Conservation (phyloP, 2,329 filamentous ascomycete species). For the Aspergillus candidus region DNA sequence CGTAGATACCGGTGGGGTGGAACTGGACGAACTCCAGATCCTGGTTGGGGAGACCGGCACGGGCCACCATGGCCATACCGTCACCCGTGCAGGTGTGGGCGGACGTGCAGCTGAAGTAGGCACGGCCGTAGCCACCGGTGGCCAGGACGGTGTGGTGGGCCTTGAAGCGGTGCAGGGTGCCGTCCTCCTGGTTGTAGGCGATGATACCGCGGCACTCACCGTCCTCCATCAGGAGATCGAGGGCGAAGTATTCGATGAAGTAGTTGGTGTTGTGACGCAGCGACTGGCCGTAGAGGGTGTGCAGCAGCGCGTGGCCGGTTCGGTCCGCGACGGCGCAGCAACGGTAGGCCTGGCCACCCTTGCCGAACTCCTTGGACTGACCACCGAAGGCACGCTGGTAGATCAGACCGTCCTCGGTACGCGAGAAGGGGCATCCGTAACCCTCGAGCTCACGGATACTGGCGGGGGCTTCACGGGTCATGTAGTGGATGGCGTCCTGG, state of each 20-base stretch:
- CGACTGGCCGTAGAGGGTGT: conserved; percentile 97
- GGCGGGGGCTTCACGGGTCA: conserved; percentile 88
- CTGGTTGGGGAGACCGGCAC: conserved; percentile 95
- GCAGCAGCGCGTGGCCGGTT: conserved; percentile 93
- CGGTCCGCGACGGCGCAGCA: conserved; percentile 94
- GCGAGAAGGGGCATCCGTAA: conserved; percentile 87
- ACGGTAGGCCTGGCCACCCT: conserved; percentile 96
- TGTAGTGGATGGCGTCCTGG: conserved; percentile 97
- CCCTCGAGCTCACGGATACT: conserved; percentile 94
- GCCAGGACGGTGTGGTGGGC: conserved; percentile 95
- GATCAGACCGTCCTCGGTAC: conserved; percentile 94
- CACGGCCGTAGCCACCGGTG: conserved; percentile 93
- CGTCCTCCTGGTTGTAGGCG: conserved; percentile 98
- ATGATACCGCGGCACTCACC: conserved; percentile 94
- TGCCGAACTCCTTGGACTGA: conserved; percentile 89
- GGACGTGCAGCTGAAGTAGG: conserved; percentile 97
- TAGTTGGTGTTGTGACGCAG: conserved; percentile 98
- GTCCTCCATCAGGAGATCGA: conserved; percentile 96
- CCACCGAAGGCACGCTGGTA: conserved; percentile 99
- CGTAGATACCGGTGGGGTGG: conserved; percentile 98
- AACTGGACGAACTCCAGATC: conserved; percentile 99
- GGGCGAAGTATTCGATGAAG: conserved; percentile 98
- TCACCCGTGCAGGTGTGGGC: conserved; percentile 98
- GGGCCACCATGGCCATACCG: conserved; percentile 98
- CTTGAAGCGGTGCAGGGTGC: conserved; percentile 93